A percentile compares a stretch with the other conserved stretches of the same genome.
phyloP scores from a whole-genome alignment of 192 early-diverging fungal genomes.

The Coemansia javaensis region DNA sequence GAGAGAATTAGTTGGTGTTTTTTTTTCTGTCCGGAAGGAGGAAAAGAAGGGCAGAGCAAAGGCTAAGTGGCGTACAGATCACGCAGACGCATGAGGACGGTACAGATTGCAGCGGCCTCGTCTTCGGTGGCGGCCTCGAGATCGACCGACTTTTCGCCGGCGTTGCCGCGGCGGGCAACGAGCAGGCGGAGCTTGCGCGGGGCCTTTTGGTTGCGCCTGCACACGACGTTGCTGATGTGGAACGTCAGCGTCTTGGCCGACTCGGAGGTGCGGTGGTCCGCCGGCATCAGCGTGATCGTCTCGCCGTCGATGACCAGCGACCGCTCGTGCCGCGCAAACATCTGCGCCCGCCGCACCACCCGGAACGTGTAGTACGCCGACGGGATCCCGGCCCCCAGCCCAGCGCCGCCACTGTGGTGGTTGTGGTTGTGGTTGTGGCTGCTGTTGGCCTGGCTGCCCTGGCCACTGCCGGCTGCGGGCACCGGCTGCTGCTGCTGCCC shows the following conservation, averaged over 20 bases:
- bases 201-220: conserved; percentile 65
- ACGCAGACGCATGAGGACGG: conserved; percentile 27
- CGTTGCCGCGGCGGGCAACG: conserved; percentile 52
- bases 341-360: conserved; percentile 77
- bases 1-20: too few species aligned
- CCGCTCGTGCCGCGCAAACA: conserved; percentile 82
- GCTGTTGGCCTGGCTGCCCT: too few species aligned
- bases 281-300: conserved; percentile 82
- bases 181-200: conserved; percentile 66
- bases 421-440: too few species aligned
- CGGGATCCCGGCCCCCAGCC: conserved; percentile 5
- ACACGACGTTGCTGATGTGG: conserved; percentile 63
- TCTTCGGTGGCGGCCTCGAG: conserved; percentile 69
- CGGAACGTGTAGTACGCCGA: conserved; percentile 69
- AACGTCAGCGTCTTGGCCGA: conserved; percentile 74
- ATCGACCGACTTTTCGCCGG: conserved; percentile 70
- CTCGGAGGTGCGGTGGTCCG: conserved; percentile 80
- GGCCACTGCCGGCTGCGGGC: too few species aligned
- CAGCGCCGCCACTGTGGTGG: too few species aligned
- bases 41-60: too few species aligned
- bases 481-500: conserved; percentile 9
- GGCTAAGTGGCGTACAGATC: conserved; percentile 10
- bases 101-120: conserved; percentile 45
- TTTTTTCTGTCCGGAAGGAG: too few species aligned
- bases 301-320: conserved; percentile 93